phyloP scores from a whole-genome alignment of 2,329 filamentous ascomycete species.

The Whalleya microplaca region DNA sequence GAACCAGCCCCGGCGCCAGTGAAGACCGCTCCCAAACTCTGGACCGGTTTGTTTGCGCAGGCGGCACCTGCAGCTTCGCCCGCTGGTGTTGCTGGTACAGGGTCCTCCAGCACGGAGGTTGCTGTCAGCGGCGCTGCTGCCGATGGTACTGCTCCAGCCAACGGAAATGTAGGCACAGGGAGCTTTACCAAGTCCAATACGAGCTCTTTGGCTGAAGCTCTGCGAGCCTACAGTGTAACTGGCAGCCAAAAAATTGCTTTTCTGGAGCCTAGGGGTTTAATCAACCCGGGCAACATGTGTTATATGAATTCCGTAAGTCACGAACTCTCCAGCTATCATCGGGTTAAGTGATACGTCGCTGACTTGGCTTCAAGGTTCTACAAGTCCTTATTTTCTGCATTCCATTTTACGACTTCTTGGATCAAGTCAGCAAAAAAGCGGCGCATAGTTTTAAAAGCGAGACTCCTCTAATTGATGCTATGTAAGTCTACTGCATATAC shows the following conservation, averaged over 20 bases:
- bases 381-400: slow-evolving; percentile 94
- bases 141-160: slow-evolving; percentile 26
- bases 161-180: slow-evolving; percentile 32
- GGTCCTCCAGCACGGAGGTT: slow-evolving; percentile 24
- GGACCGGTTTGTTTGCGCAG: slow-evolving; percentile 44
- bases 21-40: slow-evolving; percentile 44
- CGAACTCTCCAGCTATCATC: neutral
- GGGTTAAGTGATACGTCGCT: slow-evolving; percentile 1
- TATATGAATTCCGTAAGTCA: slow-evolving; percentile 98
- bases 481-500: slow-evolving; percentile 60
- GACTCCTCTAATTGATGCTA: slow-evolving; percentile 89
- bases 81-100: slow-evolving; percentile 32
- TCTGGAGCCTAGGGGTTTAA: slow-evolving; percentile 87
- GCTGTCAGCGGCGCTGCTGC: slow-evolving; percentile 30
- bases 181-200: slow-evolving; percentile 50
- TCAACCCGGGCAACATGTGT: slow-evolving; percentile 98
- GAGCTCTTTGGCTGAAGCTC: slow-evolving; percentile 59
- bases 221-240: slow-evolving; percentile 73
- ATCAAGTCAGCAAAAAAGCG: slow-evolving; percentile 81
- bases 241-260: slow-evolving; percentile 72
- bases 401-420: slow-evolving; percentile 93
- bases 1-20: slow-evolving; percentile 33
- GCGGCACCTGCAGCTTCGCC: slow-evolving; percentile 25
- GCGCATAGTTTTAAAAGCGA: slow-evolving; percentile 93
- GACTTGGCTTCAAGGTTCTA: slow-evolving; percentile 69